A percentile compares a stretch with the other conserved stretches of the same genome.
phyloP scores from a whole-genome alignment of 345 rosid genomes.

The Hirschfeldia incana region DNA sequence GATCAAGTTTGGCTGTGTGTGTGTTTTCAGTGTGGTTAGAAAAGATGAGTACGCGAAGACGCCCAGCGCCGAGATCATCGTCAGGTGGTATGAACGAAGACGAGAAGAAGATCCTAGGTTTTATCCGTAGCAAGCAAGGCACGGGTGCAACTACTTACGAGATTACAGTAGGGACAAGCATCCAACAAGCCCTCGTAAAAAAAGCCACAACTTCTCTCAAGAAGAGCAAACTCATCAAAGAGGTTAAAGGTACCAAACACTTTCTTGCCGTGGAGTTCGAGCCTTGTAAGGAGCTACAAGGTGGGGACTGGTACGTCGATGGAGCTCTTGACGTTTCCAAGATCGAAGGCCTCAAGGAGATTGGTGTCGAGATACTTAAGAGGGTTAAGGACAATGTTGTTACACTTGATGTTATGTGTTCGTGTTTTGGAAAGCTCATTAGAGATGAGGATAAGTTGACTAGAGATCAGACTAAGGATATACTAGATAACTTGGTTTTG shows the following conservation, averaged over 20 bases:
- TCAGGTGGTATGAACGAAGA: slow-evolving; percentile 47
- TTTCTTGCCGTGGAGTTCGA: slow-evolving; percentile 61
- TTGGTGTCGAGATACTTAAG: slow-evolving; percentile 37
- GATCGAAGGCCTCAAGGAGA: slow-evolving; percentile 45
- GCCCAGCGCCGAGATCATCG: slow-evolving; percentile 42
- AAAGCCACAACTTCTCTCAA: slow-evolving; percentile 51
- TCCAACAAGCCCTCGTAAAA: slow-evolving; percentile 36
- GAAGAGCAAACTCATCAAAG: slow-evolving; percentile 56
- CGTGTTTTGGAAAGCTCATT: slow-evolving; percentile 28
- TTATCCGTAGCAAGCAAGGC: slow-evolving; percentile 59
- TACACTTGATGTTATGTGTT: slow-evolving; percentile 53
- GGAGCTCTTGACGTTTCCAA: slow-evolving; percentile 56
- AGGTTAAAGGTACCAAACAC: slow-evolving; percentile 58
- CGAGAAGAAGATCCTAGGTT: slow-evolving; percentile 46
- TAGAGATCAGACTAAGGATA: slow-evolving; percentile 57
- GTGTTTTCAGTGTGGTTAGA: not conserved
- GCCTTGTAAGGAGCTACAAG: slow-evolving; percentile 66
- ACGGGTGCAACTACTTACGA: slow-evolving; percentile 57
- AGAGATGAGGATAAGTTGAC: slow-evolving; percentile 22
- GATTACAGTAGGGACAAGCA: slow-evolving; percentile 44
- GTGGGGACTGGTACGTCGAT: slow-evolving; percentile 74
- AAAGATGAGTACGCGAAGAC: slow-evolving; percentile 55
- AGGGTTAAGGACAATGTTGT: slow-evolving; percentile 28
- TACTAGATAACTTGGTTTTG: slow-evolving; percentile 62
- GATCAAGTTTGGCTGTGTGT: not conserved